phyloP scores from a whole-genome alignment of 805 yeast genomes.

The Grigorovia humatica region DNA sequence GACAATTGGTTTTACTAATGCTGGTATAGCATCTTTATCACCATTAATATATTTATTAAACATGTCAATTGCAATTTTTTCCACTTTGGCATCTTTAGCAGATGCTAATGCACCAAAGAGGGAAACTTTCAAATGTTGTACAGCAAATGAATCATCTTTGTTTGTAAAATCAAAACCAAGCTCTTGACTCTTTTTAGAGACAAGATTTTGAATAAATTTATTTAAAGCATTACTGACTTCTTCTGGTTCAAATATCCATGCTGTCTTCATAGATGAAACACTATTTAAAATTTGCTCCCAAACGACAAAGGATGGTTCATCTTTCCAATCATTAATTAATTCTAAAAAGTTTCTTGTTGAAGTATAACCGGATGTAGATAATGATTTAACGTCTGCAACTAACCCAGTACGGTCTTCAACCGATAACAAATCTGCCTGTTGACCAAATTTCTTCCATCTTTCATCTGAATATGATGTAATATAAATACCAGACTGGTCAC shows the following conservation, averaged over 20 bases:
- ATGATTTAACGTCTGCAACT: constrained; percentile 68
- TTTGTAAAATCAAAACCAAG: constrained; percentile 58
- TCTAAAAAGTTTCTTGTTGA: constrained; percentile 50
- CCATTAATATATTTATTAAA: constrained; percentile 51
- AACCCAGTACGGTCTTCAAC: constrained; percentile 72
- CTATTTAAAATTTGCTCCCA: constrained; percentile 52
- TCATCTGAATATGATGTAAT: constrained; percentile 61
- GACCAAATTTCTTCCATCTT: constrained; percentile 60
- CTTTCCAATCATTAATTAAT: constrained; percentile 50
- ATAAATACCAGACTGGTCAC: constrained; percentile 65
- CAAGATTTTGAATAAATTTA: constrained; percentile 44
- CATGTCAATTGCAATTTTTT: constrained; percentile 36
- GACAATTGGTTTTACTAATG: constrained; percentile 59
- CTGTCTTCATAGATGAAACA: constrained; percentile 38
- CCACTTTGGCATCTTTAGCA: constrained; percentile 39
- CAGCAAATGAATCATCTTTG: constrained; percentile 46
- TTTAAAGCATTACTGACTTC: constrained; percentile 39
- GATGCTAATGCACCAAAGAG: constrained; percentile 52
- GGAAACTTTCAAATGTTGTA: constrained; percentile 55
- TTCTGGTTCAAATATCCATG: constrained; percentile 46
- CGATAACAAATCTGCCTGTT: constrained; percentile 46
- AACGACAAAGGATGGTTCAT: constrained; percentile 52
- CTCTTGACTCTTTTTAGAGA: constrained; percentile 40
- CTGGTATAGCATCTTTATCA: constrained; percentile 58
- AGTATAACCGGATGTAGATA: constrained; percentile 61